A percentile compares a stretch with the other conserved stretches of the same genome.
Conservation (phyloP, 192 early-diverging fungal species). For the Coemansia asiatica region DNA sequence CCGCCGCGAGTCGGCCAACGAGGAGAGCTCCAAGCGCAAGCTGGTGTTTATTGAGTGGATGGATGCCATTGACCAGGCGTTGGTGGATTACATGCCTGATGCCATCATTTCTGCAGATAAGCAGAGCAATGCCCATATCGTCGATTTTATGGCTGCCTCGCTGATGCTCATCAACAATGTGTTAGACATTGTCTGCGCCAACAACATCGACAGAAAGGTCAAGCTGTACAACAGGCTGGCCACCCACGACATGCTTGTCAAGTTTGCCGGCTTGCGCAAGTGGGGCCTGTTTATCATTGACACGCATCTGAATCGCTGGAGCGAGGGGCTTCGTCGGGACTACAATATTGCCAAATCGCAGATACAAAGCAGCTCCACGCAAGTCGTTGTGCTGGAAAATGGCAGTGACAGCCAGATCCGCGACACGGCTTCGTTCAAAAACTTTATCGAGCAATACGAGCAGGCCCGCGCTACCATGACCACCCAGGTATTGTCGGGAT, state of each 20-base stretch:
- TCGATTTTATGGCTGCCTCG: constrained; percentile 30
- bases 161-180: constrained; percentile 28
- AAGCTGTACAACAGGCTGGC: constrained; percentile 39
- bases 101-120: neutral
- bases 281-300: constrained; percentile 29
- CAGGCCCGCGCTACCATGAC: constrained; percentile 18
- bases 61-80: constrained; percentile 35
- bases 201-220: constrained; percentile 27
- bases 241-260: constrained; percentile 35
- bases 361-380: neutral
- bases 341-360: constrained; percentile 49
- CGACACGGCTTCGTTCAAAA: constrained; percentile 19
- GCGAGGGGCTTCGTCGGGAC: constrained; percentile 37
- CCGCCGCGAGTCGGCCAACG: constrained; percentile 23
- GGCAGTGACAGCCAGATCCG: constrained; percentile 34
- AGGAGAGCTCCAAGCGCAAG: constrained; percentile 13
- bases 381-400: constrained; percentile 25
- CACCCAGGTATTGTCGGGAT: neutral
- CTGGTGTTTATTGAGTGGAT: constrained; percentile 51
- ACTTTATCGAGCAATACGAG: constrained; percentile 44
- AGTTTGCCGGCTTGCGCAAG: constrained; percentile 19
- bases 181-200: constrained; percentile 20
- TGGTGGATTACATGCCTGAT: constrained; percentile 17
- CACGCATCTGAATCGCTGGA: constrained; percentile 44
- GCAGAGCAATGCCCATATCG: constrained; percentile 16